phyloP scores from a whole-genome alignment of 495 filamentous ascomycete species.

The Friedmanniomyces endolithicus region DNA sequence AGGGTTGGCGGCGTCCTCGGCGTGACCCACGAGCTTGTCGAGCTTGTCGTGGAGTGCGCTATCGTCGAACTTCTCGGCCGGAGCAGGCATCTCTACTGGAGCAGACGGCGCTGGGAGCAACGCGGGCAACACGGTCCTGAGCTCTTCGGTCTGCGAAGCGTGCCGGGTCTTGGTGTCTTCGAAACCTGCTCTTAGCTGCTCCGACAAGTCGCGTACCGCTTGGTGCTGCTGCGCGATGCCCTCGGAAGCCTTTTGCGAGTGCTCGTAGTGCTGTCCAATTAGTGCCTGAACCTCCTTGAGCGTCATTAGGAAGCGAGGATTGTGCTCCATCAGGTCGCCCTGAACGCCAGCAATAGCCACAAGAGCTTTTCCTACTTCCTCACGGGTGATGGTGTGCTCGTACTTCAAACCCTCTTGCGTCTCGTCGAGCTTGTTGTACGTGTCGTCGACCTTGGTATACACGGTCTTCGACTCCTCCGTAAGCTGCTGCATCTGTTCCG shows the following conservation, averaged over 20 bases:
- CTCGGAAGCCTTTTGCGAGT: conserved; percentile 39
- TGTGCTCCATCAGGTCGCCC: conserved; percentile 59
- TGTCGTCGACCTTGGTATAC: conserved; percentile 62
- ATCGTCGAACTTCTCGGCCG: conserved; percentile 52
- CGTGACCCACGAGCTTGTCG: conserved; percentile 61
- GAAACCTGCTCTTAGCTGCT: conserved; percentile 20
- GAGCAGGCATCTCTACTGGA: conserved; percentile 19
- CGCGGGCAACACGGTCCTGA: conserved; percentile 42
- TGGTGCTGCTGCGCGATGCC: conserved; percentile 16
- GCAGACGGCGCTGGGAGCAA: conserved; percentile 35
- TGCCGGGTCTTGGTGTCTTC: conserved; percentile 25
- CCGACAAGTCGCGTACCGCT: conserved; percentile 19
- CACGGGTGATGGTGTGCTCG: conserved; percentile 65
- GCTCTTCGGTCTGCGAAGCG: conserved; percentile 36
- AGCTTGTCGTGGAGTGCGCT: conserved; percentile 66
- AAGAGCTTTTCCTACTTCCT: conserved; percentile 58
- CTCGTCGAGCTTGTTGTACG: conserved; percentile 64
- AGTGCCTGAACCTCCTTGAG: conserved; percentile 72
- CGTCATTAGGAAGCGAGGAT: conserved; percentile 71
- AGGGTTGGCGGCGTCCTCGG: conserved; percentile 38
- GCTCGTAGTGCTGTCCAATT: conserved; percentile 71
- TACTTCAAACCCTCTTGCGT: conserved; percentile 56
- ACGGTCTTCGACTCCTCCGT: conserved; percentile 73
- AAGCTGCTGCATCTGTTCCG: conserved; percentile 73
- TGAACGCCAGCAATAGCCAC: conserved; percentile 64